Evolutionary conservation across 306 rosid species (phyloP), one percentile per base, ranked within the genome.

Genomic region (Trifolium subterraneum): DNA sequence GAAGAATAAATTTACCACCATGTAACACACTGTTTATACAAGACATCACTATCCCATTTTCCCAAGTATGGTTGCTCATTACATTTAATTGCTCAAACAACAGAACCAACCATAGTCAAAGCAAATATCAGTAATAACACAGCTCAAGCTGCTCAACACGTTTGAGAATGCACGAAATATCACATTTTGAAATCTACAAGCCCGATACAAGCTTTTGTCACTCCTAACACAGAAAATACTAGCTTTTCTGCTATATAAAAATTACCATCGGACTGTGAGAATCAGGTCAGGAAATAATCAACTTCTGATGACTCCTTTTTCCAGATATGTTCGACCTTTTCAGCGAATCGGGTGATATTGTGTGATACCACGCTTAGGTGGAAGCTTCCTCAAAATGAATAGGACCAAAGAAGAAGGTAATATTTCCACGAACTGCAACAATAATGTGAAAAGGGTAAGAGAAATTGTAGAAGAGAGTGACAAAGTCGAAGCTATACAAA

Each of bases 321-420:
- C 56, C 10, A 68, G 65, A 59, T 44, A 25, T 45, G 66, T 78
- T 82, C 52, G 68, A 64, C 27, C 70, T 25, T 36, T 64, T 84
- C 78, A 84, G 81, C 83, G 87, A 73, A 84, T 84, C 10, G 85
- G 87, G 78, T 84, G 87, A 73, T 84, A 80, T 18, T 84, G 87
- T 6, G 87, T 84, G 78, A 84, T 73, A 56, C 87, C 87, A 12
- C 85, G 83, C 81, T 84, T 84, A 25, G 87, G 85, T 9, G 87
- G 87, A 64, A 84, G 76, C 81, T 84, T 84, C 83, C 87, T 80
- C 73, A 84, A 68, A 50, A 84, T 84, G 74, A 84, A 84, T 22
- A 84, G 85, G 54, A 84, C 85, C 81, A 84, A 70, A 33, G 87
- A 27, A 50, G 87, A 84, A 48, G 87, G 87, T 71, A 84, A 71